Evolutionary conservation across 352 stramenopile species (phyloP).

Genomic region (Phytopythium montanum): DNA sequence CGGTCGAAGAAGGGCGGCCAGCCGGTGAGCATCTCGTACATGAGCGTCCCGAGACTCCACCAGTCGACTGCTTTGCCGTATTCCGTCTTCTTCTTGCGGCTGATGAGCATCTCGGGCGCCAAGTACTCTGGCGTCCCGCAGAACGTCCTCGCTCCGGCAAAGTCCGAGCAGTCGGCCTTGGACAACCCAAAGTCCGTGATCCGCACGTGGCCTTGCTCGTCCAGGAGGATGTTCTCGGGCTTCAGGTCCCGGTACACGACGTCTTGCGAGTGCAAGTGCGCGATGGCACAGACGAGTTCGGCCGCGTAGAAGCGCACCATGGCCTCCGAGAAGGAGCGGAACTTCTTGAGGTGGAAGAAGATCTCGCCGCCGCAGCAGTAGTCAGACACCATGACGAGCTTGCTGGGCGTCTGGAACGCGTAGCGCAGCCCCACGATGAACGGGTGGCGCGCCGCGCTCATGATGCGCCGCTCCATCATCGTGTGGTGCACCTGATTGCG

Average conservation of each 20-base stretch:
- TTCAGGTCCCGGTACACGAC: slow-evolving; percentile 95
- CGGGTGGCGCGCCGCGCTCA: slow-evolving; percentile 91
- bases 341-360: slow-evolving; percentile 92
- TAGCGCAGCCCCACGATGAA: slow-evolving; percentile 96
- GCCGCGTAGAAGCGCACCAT: slow-evolving; percentile 92
- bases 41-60: slow-evolving; percentile 92
- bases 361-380: slow-evolving; percentile 90
- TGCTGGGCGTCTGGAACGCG: slow-evolving; percentile 89
- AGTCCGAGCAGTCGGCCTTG: slow-evolving; percentile 83
- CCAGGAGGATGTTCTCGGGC: slow-evolving; percentile 93
- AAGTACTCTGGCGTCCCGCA: slow-evolving; percentile 88
- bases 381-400: slow-evolving; percentile 91
- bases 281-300: slow-evolving; percentile 88
- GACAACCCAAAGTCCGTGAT: slow-evolving; percentile 94
- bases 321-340: slow-evolving; percentile 85
- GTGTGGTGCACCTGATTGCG: slow-evolving; percentile 86
- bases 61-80: slow-evolving; percentile 93
- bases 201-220: slow-evolving; percentile 88
- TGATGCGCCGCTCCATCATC: slow-evolving; percentile 87
- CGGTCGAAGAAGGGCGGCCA: slow-evolving; percentile 92
- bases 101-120: slow-evolving; percentile 88
- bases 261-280: slow-evolving; percentile 88
- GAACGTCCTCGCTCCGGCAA: slow-evolving; percentile 82
- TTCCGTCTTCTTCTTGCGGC: slow-evolving; percentile 83
- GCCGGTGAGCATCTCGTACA: slow-evolving; percentile 95